These are phyloP conservation scores for Lithohypha guttulata DNA, from an alignment of 2,329 filamentous ascomycete species.

Conservation along the genomic window DNA sequence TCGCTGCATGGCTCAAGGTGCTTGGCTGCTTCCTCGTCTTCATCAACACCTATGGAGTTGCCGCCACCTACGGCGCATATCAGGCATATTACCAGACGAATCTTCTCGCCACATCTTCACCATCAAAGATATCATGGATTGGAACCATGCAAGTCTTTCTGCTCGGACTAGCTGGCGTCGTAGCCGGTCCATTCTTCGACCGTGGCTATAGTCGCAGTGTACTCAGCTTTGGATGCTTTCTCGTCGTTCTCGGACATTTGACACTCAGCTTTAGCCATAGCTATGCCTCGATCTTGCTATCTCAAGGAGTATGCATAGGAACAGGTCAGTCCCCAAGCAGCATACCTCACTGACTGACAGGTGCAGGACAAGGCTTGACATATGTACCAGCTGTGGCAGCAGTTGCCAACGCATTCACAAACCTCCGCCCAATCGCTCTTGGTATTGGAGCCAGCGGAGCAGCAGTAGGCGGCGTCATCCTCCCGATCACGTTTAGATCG, in stretches of 20 bases:
- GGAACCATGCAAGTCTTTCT: constrained; percentile 43
- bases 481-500: constrained; percentile 37
- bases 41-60: constrained; percentile 21
- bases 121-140: constrained; percentile 43
- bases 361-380: too few species aligned
- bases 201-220: too few species aligned
- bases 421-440: constrained; percentile 46
- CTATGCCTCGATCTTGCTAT: too few species aligned
- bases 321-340: too few species aligned
- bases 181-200: constrained; percentile 45
- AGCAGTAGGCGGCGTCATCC: constrained; percentile 32
- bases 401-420: constrained; percentile 54
- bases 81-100: constrained; percentile 20
- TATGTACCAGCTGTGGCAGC: constrained; percentile 55
- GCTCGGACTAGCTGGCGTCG: constrained; percentile 40
- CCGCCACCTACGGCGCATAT: constrained; percentile 20
- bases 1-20: constrained; percentile 18
- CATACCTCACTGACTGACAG: too few species aligned
- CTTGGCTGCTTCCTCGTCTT: constrained; percentile 20
- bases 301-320: too few species aligned
- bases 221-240: too few species aligned
- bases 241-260: too few species aligned
- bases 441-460: constrained; percentile 48
- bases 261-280: too few species aligned
- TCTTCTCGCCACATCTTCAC: constrained; percentile 24